Base-by-base conservation (phyloP, 1,284 basidiomycete species). In the Heterobasidion annosum region DNA sequence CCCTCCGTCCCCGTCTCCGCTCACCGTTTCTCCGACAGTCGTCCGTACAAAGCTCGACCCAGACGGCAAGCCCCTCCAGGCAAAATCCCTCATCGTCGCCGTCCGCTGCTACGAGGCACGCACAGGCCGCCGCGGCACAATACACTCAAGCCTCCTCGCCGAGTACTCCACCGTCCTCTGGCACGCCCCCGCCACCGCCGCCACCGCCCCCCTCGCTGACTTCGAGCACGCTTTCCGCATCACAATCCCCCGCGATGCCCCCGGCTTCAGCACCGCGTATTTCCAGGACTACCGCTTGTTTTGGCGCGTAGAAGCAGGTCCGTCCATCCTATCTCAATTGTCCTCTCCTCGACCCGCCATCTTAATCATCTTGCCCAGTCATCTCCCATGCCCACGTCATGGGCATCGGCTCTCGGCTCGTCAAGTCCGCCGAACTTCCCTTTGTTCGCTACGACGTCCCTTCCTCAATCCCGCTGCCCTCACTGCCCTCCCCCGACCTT, bases 271-370 rank as follows among this genome's bases (percentile, higher is more conserved):
- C 65, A 83, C 82, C 49, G 78, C 81, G 25, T 77, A 82, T 56
- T 89, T 83, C 62, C 85, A 86, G 61, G 85, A 85, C 63, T 91
- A 90, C 67, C 76, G 83, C 47, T 82, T 86, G 63, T 81, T 81
- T 64, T 93, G 90, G 90, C 76, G 86, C 53, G 72, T 93, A 56
- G 90, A 93, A 72, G 89, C 88, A 58, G 77, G 89, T 85, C 60
- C 63, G 85, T 75, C 16, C 49, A 51, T 57, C 54, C 33, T 54
- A 43, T 54, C 58, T 61, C 56, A 46, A 49, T 55, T 47, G 55
- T 50, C 46, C 53, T 18, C 32, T 51, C 15, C 43, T 25, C 57
- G 25, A 25, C 25, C 4, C 25, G 52, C 61, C 57, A 52, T 35
- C 51, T n/a, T 55, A 37, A 25, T 53, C 51, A 9, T 13, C 48